Base-by-base conservation (phyloP, 164 flowering plant genomes). In the Liriodendron chinense region DNA sequence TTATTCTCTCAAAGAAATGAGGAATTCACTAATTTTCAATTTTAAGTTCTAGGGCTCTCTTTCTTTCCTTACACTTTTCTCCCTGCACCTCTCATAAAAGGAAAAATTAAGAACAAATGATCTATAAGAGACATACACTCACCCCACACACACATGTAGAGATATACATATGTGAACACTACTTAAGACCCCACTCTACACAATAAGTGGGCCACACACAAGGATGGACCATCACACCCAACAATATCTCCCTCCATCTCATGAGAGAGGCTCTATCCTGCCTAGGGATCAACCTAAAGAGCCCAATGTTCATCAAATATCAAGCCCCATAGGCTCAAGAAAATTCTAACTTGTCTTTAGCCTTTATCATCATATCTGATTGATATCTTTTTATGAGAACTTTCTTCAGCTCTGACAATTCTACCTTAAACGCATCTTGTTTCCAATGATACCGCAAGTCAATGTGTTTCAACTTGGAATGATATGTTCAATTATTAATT, bases 341-440 rank as follows among this genome's bases (percentile, higher is more conserved):
- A 22, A 24, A 16, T 20, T 72, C 23, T 3, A 56, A 12, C 21
- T 59, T 72, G n/a, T 57, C 65, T 14, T 59, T 13, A 22, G 49
- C 26, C 65, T 57, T 72, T 13, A n/a, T 72, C 74, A 72, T 22
- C 74, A 72, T 72, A 26, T 25, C n/a, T 56, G 74, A 72, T 0
- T 1, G 48, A 72, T 72, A 56, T 16, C 47, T 16, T 0, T 59
- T 28, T 18, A 25, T 72, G 65, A 24, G 21, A 59, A 56, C 57
- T 25, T 57, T 72, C 23, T 56, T 28, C 18, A 53, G 22, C 65
- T 18, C 4, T 26, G 26, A 0, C 47, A 72, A 65, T n/a, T 72
- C n/a, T 3, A 13, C n/a, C 6, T 56, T n/a, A 25, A 59, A 4
- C 28, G 9, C n/a, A 24, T 25, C 21, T 72, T 16, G 9, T 7